Base-by-base conservation (phyloP, 2,329 filamentous ascomycete genomes). In the Aspergillus pseudoglaucus region DNA sequence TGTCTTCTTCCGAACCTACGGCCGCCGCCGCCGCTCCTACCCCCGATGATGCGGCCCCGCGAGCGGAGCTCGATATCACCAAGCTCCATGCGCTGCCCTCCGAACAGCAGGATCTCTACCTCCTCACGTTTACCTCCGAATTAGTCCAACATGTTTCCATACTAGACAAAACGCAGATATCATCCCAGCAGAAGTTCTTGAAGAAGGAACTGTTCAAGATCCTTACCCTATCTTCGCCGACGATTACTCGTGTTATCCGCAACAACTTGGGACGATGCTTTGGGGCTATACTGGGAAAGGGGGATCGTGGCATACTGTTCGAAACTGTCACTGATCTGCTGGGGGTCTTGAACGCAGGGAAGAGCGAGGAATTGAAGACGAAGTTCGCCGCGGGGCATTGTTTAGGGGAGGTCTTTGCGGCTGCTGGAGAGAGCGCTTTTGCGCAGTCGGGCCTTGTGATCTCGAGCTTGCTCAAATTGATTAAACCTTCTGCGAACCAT, bases 181-280 rank as follows among this genome's bases (percentile, higher is more conserved):
- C 88, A 18, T 81, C 87, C 10, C 87, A 96, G 71, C 93, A 98
- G 69, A 83, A 90, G 60, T 88, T 88, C 65, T 78, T 98, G 59
- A 96, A 96, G 72, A 90, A 88, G 67, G 90, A 97, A 76, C 79
- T 96, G 56, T 88, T 97, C 68, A 89, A 95, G 71, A 86, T 98
- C 65, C 80, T 98, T 66, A 90, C 85, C 61, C 81, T 98, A 35
- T 67, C 83, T 43, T 79, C 88, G 37, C 91, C 91, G 47, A 80
- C 87, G 42, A 89, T 91, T 33, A 91, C 89, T 38, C 82, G 93
- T 64, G 87, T 95, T 37, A 86, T 96, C 63, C 83, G 93, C 59
- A 93, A 91, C 71, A 94, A 91, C 64, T 68, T 97, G 32, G 91
- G 90, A 42, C 81, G 82, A 67, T 91, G 89, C 59, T 85, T 96